Percentiles rank a stretch among this genome's conserved stretches.
Evolutionary conservation across 1,139 yeast species (phyloP).

Genomic region (Yamadazyma aaseri): DNA sequence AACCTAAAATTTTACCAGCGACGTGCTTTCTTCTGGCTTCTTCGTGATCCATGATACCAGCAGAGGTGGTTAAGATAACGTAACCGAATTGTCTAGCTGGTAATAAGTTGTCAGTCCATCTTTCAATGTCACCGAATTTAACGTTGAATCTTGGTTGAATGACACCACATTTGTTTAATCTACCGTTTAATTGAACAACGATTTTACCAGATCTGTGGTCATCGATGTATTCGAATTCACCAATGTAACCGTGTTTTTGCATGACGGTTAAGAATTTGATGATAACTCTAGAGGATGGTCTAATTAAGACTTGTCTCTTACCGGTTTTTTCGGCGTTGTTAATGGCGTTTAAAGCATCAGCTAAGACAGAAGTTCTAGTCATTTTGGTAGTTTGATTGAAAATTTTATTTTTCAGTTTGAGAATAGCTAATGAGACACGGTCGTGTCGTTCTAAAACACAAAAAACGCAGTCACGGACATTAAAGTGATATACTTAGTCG

Average conservation of each 20-base stretch:
- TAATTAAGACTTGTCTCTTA: slow-evolving; percentile 94
- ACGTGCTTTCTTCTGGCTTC: slow-evolving; percentile 99
- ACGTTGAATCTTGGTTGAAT: slow-evolving; percentile 96
- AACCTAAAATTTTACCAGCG: slow-evolving; percentile 93
- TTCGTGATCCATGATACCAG: slow-evolving; percentile 99
- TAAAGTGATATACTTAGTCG: slow-evolving; percentile 1
- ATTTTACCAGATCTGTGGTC: slow-evolving; percentile 98
- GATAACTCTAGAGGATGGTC: slow-evolving; percentile 98
- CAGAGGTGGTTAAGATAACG: slow-evolving; percentile 93
- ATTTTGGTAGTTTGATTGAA: slow-evolving; percentile 33
- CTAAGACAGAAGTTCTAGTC: slow-evolving; percentile 97
- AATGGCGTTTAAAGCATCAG: slow-evolving; percentile 95
- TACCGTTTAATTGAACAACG: slow-evolving; percentile 91
- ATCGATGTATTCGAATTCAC: slow-evolving; percentile 95
- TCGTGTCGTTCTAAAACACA: background rate
- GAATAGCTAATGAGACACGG: background rate
- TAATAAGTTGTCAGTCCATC: slow-evolving; percentile 92
- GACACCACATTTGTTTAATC: slow-evolving; percentile 96
- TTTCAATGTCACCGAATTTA: slow-evolving; percentile 85
- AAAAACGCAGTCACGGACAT: slow-evolving; percentile 11
- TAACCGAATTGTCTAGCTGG: slow-evolving; percentile 98
- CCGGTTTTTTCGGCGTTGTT: slow-evolving; percentile 99
- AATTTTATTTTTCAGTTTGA: background rate
- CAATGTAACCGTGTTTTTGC: slow-evolving; percentile 79
- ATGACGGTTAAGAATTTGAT: slow-evolving; percentile 92